Evolutionary conservation across 2,329 filamentous ascomycete species (phyloP), one percentile per base, ranked within the genome.

Genomic region (Botryotinia globosa): DNA sequence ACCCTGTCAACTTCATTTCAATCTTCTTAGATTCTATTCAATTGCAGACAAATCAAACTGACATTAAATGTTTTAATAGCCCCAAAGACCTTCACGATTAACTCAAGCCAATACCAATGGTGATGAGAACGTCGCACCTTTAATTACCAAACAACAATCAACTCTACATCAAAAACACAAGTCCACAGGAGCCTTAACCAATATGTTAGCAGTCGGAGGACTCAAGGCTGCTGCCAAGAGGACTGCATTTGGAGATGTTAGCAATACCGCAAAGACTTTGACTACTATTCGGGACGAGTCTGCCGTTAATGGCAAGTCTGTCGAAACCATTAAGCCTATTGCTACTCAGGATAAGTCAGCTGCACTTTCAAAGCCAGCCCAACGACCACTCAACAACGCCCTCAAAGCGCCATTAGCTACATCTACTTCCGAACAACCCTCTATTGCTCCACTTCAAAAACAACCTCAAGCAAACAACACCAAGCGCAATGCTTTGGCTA

Each of bases 161-260:
- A 72, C 71, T 70, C 84, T 94, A 74, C 93, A 97, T 78, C 90
- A 94, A 78, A 91, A 92, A 75, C 91, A 94, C 83, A 97, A 97
- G 83, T 97, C 94, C 14, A 90, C 89, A 82, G 82, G 91, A 83
- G 82, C 87, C 86, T 77, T 92, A 83, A 78, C 84, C 80, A 77
- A 76, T 64, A 85, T 85, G 77, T 80, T 86, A 74, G 84, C 86
- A 74, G 86, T 85, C 8, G 86, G 84, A 73, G 86, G 85, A 56
- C 82, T 90, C 76, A 93, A 91, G 82, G 86, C 86, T 71, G 86
- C 88, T 73, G 85, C 90, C 72, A 96, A 94, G 84, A 90, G 94
- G 77, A 90, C 90, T 75, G 93, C 90, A 20, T 94, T 97, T 82
- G 92, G 89, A 67, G 94, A 97, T 81, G 87, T 96, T 74, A 96